These are phyloP conservation scores for Plasmodium vivax DNA, from an alignment of 169 alveolate genomes.

Conservation along the genomic window DNA sequence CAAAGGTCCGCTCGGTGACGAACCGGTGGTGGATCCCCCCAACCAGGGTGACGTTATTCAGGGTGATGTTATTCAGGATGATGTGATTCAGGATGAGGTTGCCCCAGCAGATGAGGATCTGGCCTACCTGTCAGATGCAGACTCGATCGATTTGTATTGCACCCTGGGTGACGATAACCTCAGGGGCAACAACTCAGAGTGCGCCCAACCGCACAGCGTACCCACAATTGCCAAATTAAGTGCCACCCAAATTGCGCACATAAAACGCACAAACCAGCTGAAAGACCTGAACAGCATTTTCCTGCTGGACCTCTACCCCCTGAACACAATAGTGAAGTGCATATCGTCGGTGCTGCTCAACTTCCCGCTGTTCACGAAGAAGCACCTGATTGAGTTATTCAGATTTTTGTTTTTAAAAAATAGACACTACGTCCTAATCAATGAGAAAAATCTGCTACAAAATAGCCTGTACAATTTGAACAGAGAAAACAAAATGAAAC, in stretches of 20 bases:
- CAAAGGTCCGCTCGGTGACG: not conserved
- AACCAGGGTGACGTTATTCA: not conserved
- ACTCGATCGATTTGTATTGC: conserved; percentile 5
- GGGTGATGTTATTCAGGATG: not conserved
- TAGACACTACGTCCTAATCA: conserved; percentile 4
- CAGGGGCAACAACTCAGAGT: not conserved
- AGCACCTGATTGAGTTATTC: conserved; percentile 36
- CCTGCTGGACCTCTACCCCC: conserved; percentile 12
- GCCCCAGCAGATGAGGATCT: not conserved
- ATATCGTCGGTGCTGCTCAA: conserved; percentile 24
- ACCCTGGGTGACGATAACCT: not conserved
- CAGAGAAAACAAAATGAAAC: conserved; percentile 30
- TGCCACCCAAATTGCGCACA: not conserved
- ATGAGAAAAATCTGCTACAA: conserved; percentile 39
- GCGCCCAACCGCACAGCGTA: not conserved
- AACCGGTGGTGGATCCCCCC: not conserved
- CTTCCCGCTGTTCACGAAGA: conserved; percentile 43
- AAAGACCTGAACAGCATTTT: conserved; percentile 32
- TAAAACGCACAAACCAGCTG: conserved; percentile 15
- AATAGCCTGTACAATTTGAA: conserved; percentile 35
- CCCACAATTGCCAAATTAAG: not conserved
- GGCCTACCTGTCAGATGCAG: conserved; percentile 5
- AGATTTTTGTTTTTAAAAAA: conserved; percentile 20
- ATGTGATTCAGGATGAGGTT: not conserved
- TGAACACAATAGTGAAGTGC: conserved; percentile 41